phyloP scores from a whole-genome alignment of 768 basidiomycete genomes.

The Phaeotremella fagi region DNA sequence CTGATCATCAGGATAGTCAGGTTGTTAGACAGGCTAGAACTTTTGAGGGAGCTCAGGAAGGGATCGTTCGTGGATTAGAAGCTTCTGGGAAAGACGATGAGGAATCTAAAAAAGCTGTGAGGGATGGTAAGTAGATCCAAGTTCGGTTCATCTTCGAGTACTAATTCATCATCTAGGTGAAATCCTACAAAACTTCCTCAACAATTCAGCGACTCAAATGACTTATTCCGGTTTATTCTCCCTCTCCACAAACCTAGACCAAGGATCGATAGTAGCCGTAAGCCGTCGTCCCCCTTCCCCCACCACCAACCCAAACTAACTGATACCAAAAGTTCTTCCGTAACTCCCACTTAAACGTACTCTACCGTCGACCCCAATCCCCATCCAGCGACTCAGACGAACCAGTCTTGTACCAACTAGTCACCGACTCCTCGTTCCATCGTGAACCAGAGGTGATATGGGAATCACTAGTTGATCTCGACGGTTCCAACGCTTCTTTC shows the following conservation, averaged over 20 bases:
- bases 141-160: too few species aligned
- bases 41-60: conserved; percentile 68
- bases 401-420: conserved; percentile 68
- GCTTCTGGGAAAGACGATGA: conserved; percentile 57
- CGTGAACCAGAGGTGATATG: conserved; percentile 76
- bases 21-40: neutral
- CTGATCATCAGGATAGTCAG: conserved; percentile 49
- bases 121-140: conserved; percentile 4
- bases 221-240: conserved; percentile 84
- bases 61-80: conserved; percentile 70
- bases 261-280: conserved; percentile 63
- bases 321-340: conserved; percentile 60
- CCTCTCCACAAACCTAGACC: conserved; percentile 56
- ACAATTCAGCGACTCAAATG: conserved; percentile 69
- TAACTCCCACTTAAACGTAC: conserved; percentile 80
- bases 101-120: neutral
- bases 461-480: conserved; percentile 85
- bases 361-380: conserved; percentile 55
- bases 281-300: neutral
- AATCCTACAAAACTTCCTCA: conserved; percentile 50
- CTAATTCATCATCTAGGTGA: conserved; percentile 1
- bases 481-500: conserved; percentile 70
- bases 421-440: conserved; percentile 76
- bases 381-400: conserved; percentile 18
- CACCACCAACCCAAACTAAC: neutral